phyloP scores from a whole-genome alignment of 345 rosid genomes.

The Citrus inodora region DNA sequence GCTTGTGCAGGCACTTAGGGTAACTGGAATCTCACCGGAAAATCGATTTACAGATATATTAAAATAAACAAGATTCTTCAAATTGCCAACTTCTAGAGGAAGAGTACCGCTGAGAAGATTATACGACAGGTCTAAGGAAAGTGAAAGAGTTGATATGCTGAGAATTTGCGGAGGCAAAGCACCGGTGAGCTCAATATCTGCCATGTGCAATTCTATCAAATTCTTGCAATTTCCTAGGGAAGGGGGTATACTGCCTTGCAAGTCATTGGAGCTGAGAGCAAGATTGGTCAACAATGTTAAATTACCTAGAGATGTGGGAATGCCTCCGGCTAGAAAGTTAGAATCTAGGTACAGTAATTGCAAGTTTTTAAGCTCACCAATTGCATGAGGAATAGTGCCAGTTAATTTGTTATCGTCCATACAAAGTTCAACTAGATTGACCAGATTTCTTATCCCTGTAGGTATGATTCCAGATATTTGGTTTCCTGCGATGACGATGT shows the following conservation, averaged over 20 bases:
- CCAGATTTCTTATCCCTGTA: conserved; percentile 15
- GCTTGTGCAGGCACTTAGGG: conserved; percentile 7
- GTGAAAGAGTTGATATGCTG: background rate
- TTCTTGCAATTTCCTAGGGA: conserved; percentile 3
- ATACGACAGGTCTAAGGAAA: background rate
- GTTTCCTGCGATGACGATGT: rapidly evolving
- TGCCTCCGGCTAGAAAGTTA: conserved; percentile 8
- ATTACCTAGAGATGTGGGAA: conserved; percentile 8
- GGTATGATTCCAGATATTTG: conserved; percentile 2
- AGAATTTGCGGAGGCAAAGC: conserved; percentile 2
- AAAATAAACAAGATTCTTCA: conserved; percentile 5
- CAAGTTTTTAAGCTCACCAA: background rate
- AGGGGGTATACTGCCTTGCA: conserved; percentile 11
- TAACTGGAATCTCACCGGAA: too few species aligned
- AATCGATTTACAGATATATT: conserved; percentile 14
- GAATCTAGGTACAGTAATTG: rapidly evolving
- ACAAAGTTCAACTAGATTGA: background rate
- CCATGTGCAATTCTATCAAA: background rate
- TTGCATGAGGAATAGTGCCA: background rate
- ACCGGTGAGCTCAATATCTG: conserved; percentile 7
- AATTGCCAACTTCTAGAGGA: conserved; percentile 7
- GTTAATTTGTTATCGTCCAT: conserved; percentile 2
- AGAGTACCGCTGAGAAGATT: conserved; percentile 11
- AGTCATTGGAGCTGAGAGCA: too few species aligned
- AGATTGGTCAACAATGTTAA: background rate